These are phyloP conservation scores for Nothopassalora personata DNA, from an alignment of 2,329 filamentous ascomycete species.

Conservation along the genomic window DNA sequence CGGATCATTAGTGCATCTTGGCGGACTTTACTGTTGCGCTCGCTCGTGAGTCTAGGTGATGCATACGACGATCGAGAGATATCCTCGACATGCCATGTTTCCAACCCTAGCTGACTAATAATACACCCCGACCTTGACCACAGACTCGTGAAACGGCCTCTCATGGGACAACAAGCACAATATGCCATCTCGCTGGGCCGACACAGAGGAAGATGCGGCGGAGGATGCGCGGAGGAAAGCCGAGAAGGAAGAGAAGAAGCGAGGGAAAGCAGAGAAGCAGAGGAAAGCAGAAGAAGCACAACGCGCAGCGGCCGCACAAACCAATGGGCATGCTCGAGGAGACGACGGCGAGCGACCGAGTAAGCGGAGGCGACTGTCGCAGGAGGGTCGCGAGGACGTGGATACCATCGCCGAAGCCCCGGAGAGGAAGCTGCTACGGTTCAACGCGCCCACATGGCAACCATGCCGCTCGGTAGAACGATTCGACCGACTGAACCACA, in stretches of 20 bases:
- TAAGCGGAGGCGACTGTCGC: constrained; percentile 58
- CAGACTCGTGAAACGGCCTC: not conserved
- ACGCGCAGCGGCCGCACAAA: constrained; percentile 32
- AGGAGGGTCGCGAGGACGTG: constrained; percentile 35
- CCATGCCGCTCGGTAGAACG: constrained; percentile 73
- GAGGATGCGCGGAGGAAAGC: constrained; percentile 66
- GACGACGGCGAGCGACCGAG: constrained; percentile 42
- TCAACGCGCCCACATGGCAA: constrained; percentile 63
- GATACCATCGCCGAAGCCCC: constrained; percentile 27
- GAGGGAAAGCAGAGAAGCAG: constrained; percentile 75
- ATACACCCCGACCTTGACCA: not conserved
- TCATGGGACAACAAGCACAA: constrained; percentile 4
- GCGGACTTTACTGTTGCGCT: too few species aligned
- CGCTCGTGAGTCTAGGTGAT: too few species aligned
- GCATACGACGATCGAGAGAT: too few species aligned
- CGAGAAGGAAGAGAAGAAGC: constrained; percentile 86
- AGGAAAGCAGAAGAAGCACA: constrained; percentile 55
- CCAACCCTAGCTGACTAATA: not conserved
- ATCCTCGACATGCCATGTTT: too few species aligned
- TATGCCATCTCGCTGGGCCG: constrained; percentile 73
- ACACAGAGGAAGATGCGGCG: constrained; percentile 73
- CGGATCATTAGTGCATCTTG: too few species aligned
- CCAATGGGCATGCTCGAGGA: constrained; percentile 21
- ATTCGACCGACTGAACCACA: constrained; percentile 90
- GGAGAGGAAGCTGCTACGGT: constrained; percentile 61